Evolutionary conservation across 495 filamentous ascomycete genomes (phyloP).

Genomic region (Stereocaulon alpinum): DNA sequence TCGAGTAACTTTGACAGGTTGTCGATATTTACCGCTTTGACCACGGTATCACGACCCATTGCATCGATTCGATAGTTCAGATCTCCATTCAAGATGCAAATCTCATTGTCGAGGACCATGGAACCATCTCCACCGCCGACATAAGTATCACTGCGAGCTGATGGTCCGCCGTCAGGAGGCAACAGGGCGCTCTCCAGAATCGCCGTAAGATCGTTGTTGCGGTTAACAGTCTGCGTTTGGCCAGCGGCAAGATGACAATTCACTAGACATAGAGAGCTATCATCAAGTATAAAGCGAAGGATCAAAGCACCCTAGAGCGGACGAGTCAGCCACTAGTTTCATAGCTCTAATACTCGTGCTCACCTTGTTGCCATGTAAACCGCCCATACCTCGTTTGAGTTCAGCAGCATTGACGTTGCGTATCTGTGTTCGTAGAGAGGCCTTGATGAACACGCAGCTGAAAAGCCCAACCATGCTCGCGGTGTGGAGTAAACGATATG

Average conservation of each 20-base stretch:
- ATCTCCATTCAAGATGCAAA: constrained; percentile 91
- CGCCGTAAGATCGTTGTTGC: constrained; percentile 85
- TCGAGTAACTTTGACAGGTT: constrained; percentile 89
- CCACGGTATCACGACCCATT: constrained; percentile 85
- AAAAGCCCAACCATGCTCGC: constrained; percentile 88
- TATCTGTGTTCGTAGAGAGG: constrained; percentile 62
- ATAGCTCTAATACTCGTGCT: not conserved
- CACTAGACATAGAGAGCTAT: constrained; percentile 88
- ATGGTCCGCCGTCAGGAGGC: constrained; percentile 52
- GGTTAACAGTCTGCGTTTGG: constrained; percentile 75
- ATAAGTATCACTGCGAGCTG: constrained; percentile 59
- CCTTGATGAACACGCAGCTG: constrained; percentile 87
- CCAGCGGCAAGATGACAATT: constrained; percentile 97
- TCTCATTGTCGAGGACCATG: constrained; percentile 94
- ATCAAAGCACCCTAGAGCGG: constrained; percentile 67
- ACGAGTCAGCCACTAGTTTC: not conserved
- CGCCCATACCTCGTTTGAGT: constrained; percentile 90
- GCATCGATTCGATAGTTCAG: constrained; percentile 97
- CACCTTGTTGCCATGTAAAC: constrained; percentile 87
- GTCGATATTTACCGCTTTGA: constrained; percentile 64
- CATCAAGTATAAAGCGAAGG: constrained; percentile 80
- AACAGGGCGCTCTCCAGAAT: constrained; percentile 74
- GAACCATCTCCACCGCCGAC: constrained; percentile 85
- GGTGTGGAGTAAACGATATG: constrained; percentile 79
- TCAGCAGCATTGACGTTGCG: constrained; percentile 67